These are phyloP conservation scores for Trifolium repens DNA, from an alignment of 306 rosid species.

Conservation along the genomic window DNA sequence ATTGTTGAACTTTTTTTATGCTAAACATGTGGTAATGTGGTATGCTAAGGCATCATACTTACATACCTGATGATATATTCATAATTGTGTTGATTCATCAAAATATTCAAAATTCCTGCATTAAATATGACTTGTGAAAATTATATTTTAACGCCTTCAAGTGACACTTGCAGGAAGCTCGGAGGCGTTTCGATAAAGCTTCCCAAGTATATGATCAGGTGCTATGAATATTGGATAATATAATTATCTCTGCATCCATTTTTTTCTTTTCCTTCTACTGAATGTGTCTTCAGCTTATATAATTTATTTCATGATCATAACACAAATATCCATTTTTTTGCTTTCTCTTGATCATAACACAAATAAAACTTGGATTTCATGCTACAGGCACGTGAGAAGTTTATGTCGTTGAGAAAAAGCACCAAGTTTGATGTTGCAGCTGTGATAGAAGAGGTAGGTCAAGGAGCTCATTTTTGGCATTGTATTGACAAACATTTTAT, in stretches of 20 bases:
- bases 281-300: slow-evolving; percentile 5
- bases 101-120: slow-evolving; percentile 4
- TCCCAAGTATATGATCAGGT: slow-evolving; percentile 76
- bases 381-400: slow-evolving; percentile 81
- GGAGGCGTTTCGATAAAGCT: slow-evolving; percentile 86
- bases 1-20: slow-evolving; percentile 5
- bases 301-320: slow-evolving; percentile 24
- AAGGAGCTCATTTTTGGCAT: slow-evolving; percentile 26
- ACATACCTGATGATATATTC: slow-evolving; percentile 30
- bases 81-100: neutral
- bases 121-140: slow-evolving; percentile 21
- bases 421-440: slow-evolving; percentile 64
- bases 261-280: slow-evolving; percentile 32
- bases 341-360: slow-evolving; percentile 33
- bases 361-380: slow-evolving; percentile 41
- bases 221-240: slow-evolving; percentile 30
- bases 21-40: slow-evolving; percentile 9
- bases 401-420: slow-evolving; percentile 75
- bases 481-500: slow-evolving; percentile 30
- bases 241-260: slow-evolving; percentile 23
- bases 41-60: slow-evolving; percentile 32
- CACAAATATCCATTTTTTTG: neutral
- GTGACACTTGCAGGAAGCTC: slow-evolving; percentile 67
- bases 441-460: slow-evolving; percentile 69
- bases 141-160: slow-evolving; percentile 38